Evolutionary conservation across 108 stramenopile genomes (phyloP), one percentile per base, ranked within the genome.

Genomic region (Epipyxis sp.): DNA sequence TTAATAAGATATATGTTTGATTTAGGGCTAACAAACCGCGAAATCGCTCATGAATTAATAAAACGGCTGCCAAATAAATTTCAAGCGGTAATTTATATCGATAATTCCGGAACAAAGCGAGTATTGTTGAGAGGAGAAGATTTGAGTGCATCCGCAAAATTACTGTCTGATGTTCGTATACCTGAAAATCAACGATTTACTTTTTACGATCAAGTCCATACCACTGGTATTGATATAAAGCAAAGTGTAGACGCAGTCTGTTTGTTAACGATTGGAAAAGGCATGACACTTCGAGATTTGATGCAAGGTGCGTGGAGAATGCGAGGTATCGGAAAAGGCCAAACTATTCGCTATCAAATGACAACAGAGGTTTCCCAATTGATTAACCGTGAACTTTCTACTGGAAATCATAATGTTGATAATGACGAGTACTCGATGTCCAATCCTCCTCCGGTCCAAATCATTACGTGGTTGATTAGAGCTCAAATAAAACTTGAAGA

Each of bases 131-230:
- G 1, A 59, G 71, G 6, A 25, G 39, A 1, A 76, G 82, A 13
- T 57, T 34, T 59, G 3, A 44, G 27, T 40, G 67, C 67, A 13
- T 29, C 16, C 0, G 20, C 71, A 1, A 59, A 69, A 35, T 68
- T 68, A 16, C 78, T 83, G 1, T 69, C 35, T 1, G 1, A 69
- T 1, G 41, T 50, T 0, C 77, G 74, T 37, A 27, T 79, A 0
- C 40, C 68, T 0, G 40, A 37, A 0, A 40, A 57, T n/a, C 10
- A 10, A 44, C 45, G 69, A 0, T 83, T 83, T 35, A 57, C 78
- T 1, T 83, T 83, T 43, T 83, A 79, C 42, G 82, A 83, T 29
- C 82, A 83, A 34, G 77, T 76, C 16, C 82, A 83, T 37, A 68
- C 67, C n/a, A 25, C 25, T 25, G 67, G 67, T n/a, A 68, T 68